phyloP scores from a whole-genome alignment of 768 basidiomycete species.

The Lactarius sp. region DNA sequence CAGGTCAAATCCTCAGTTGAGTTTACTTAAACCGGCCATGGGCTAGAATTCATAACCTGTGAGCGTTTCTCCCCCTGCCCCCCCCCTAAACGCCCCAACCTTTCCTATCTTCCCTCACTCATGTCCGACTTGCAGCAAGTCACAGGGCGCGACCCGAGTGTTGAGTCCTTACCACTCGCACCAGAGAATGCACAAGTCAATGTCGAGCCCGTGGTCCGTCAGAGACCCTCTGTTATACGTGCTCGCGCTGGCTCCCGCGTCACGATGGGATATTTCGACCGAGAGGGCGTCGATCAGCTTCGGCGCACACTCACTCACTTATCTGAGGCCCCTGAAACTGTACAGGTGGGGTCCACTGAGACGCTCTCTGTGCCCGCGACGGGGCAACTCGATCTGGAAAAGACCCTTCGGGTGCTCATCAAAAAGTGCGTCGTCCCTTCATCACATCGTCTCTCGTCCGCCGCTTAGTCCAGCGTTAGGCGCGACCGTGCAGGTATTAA shows the following conservation, averaged over 20 bases:
- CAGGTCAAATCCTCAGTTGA: too few species aligned
- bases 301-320: conserved; percentile 35
- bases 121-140: conserved; percentile 12
- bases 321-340: background rate
- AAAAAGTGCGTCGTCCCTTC: conserved; percentile 24
- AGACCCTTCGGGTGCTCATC: conserved; percentile 27
- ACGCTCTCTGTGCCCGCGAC: conserved; percentile 25
- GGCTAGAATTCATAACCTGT: background rate
- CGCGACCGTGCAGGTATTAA: conserved; percentile 46
- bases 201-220: background rate
- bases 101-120: background rate
- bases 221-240: background rate
- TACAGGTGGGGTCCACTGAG: conserved; percentile 20
- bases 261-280: conserved; percentile 50
- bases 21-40: too few species aligned
- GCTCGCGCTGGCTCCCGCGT: conserved; percentile 28
- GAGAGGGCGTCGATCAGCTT: conserved; percentile 42
- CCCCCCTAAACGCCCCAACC: background rate
- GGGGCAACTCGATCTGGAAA: conserved; percentile 33
- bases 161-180: conserved; percentile 10
- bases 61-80: background rate
- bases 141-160: background rate
- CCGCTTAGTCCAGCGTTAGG: conserved; percentile 31
- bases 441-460: background rate
- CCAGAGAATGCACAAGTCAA: background rate